phyloP scores from a whole-genome alignment of 2,329 filamentous ascomycete species.

The Talaromyces sp. region DNA sequence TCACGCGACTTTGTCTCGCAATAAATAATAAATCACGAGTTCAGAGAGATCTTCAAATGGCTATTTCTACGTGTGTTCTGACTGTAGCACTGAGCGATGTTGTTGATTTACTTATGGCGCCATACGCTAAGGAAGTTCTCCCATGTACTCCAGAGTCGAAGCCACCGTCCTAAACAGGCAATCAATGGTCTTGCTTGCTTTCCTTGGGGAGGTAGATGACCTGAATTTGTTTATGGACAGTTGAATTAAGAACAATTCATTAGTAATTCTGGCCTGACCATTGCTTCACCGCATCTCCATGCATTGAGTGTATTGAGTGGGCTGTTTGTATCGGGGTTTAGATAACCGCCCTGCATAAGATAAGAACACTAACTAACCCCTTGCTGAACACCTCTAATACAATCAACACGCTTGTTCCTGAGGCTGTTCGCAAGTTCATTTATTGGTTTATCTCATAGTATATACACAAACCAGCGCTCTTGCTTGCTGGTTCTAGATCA shows the following conservation, averaged over 20 bases:
- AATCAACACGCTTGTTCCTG: too few species aligned
- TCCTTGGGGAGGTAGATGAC: not conserved
- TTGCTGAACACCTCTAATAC: too few species aligned
- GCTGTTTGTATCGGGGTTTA: not conserved
- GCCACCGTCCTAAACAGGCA: not conserved
- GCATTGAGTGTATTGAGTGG: not conserved
- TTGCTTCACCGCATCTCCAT: not conserved
- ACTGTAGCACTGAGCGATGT: too few species aligned
- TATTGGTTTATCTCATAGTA: too few species aligned
- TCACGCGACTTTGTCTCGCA: not conserved
- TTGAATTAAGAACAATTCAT: not conserved
- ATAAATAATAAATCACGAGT: too few species aligned
- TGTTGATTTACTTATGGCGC: not conserved
- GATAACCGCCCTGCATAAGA: not conserved
- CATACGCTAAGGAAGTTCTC: not conserved
- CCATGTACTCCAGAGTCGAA: too few species aligned
- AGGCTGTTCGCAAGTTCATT: too few species aligned
- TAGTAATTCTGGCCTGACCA: not conserved
- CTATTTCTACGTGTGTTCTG: too few species aligned
- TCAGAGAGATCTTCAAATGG: too few species aligned
- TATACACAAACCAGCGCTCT: too few species aligned
- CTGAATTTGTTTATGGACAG: not conserved
- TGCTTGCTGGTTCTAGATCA: too few species aligned
- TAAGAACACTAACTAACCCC: too few species aligned
- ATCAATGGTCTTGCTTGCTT: not conserved